Conservation (phyloP, 495 filamentous ascomycete genomes). For the Penicillium lividum region DNA sequence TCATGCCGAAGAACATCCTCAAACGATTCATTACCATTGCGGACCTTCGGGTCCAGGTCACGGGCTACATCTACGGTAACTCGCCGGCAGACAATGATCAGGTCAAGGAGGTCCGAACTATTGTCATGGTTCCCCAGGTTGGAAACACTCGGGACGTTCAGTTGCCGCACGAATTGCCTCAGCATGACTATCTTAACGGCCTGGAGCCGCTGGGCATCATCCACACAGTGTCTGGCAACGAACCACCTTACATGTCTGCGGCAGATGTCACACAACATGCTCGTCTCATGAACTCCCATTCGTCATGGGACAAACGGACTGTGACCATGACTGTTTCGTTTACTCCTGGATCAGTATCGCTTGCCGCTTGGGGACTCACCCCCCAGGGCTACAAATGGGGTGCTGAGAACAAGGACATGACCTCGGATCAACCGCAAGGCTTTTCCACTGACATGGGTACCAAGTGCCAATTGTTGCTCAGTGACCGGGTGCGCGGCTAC, state of each 20-base stretch:
- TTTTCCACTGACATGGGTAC: conserved; percentile 92
- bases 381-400: conserved; percentile 97
- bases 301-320: conserved; percentile 90
- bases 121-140: conserved; percentile 97
- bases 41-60: conserved; percentile 94
- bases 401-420: conserved; percentile 88
- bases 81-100: conserved; percentile 93
- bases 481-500: conserved; percentile 88
- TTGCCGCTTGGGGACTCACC: conserved; percentile 89
- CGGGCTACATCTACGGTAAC: conserved; percentile 91
- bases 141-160: conserved; percentile 91
- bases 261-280: conserved; percentile 93
- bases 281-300: conserved; percentile 78
- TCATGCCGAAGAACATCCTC: conserved; percentile 99
- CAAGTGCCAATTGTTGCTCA: conserved; percentile 91
- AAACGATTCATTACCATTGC: conserved; percentile 98
- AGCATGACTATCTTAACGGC: conserved; percentile 85
- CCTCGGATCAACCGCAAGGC: conserved; percentile 88
- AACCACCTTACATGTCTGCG: conserved; percentile 93
- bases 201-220: conserved; percentile 95
- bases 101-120: conserved; percentile 93
- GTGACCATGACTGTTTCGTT: conserved; percentile 96
- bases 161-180: conserved; percentile 85
- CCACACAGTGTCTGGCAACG: conserved; percentile 92
- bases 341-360: conserved; percentile 95